Base-by-base conservation (phyloP, 2,329 filamentous ascomycete species). In the Colletotrichum navitas region DNA sequence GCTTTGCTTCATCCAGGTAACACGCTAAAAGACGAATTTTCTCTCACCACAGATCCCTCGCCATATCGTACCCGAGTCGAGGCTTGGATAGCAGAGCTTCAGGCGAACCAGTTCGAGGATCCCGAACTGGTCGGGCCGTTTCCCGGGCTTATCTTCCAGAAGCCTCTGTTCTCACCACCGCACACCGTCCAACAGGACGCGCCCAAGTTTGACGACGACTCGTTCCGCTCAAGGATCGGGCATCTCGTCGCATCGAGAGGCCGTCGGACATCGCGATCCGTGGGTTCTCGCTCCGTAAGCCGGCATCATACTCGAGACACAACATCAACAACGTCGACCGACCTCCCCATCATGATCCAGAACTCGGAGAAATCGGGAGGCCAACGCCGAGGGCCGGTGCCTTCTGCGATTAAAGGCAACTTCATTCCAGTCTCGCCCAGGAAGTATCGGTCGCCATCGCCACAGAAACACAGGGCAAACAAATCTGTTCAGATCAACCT, bases 401-500 rank as follows among this genome's bases (percentile, higher is more conserved):
- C 55, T 59, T 49, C 61, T 14, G 77, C 81, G 4, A 77, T 84
- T 4, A 80, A 77, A 54, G 81, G 80, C 5, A 80, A 82, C 39
- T 82, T 84, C 54, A 77, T 83, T n/a, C 76, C 80, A 7, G 72
- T 81, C 3, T 81, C 83, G 18, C 72, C 77, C 1, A 72, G 16
- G 77, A 80, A 62, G 76, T 82, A 51, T 49, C 78, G 77, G 24
- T 82, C 82, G 2, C 76, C 78, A 2, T 82, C 84, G 5, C 80
- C 79, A 5, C 78, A 76, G 49, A 80, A 81, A 63, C 78, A 79
- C 2, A 75, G 76, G 26, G 66, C 74, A 24, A 79, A 81, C 26
- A 80, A 83, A 55, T 82, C 82, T 2, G 78, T 87, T 26, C 82
- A 84, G 49, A 81, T 87, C 39, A 83, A 84, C 32, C 80, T 87